These are phyloP conservation scores for Nadsonia starkeyi-henricii DNA, from an alignment of 1,139 yeast genomes.

Conservation along the genomic window DNA sequence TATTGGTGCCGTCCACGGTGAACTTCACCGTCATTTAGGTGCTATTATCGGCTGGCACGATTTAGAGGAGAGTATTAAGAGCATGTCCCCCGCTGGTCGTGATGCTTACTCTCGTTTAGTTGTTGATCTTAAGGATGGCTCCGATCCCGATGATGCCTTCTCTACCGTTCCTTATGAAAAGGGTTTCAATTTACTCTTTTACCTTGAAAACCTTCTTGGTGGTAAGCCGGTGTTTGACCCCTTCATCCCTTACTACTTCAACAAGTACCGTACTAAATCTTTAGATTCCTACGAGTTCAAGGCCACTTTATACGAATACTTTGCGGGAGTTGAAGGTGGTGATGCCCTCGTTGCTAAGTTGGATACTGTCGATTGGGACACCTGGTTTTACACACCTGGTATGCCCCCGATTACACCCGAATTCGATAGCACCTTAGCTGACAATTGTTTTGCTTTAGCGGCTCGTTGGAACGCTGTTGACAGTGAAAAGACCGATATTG, in stretches of 20 bases:
- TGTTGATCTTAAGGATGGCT: constrained; percentile 46
- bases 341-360: constrained; percentile 28
- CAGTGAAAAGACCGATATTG: constrained; percentile 16
- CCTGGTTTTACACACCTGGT: constrained; percentile 72
- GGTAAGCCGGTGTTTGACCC: constrained; percentile 55
- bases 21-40: constrained; percentile 58
- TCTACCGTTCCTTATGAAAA: constrained; percentile 84
- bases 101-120: constrained; percentile 50
- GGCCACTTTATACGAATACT: constrained; percentile 55
- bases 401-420: constrained; percentile 69
- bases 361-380: constrained; percentile 67
- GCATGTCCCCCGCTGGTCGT: constrained; percentile 38
- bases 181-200: constrained; percentile 68
- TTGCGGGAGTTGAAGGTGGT: constrained; percentile 15
- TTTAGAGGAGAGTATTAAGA: constrained; percentile 46
- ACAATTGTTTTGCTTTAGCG: constrained; percentile 54
- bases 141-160: constrained; percentile 83
- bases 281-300: constrained; percentile 72
- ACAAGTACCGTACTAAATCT: constrained; percentile 51
- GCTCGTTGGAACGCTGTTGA: constrained; percentile 38
- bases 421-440: constrained; percentile 67
- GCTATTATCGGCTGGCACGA: constrained; percentile 87
- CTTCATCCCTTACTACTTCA: constrained; percentile 67
- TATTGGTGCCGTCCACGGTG: constrained; percentile 64
- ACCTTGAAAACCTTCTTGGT: constrained; percentile 54